phyloP scores from a whole-genome alignment of 176 grass and related monocot species.

The Oryza officinalis region DNA sequence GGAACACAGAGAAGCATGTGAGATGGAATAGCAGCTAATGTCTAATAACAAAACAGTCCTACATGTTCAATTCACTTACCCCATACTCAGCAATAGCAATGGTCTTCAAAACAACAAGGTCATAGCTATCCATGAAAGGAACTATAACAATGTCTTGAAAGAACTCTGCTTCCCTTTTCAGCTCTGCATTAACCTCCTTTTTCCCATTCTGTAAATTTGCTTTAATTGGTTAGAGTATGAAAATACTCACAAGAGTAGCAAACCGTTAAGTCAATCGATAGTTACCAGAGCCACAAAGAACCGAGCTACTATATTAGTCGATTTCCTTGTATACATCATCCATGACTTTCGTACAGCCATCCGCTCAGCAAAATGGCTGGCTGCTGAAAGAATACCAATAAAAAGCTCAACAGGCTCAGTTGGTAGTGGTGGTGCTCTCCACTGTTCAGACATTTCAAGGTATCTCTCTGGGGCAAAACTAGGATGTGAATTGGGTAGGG shows the following conservation, averaged over 20 bases:
- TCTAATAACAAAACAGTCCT: not conserved
- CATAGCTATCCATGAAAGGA: constrained; percentile 96
- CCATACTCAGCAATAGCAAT: constrained; percentile 93
- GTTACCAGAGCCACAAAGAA: constrained; percentile 99
- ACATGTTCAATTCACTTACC: constrained; percentile 55
- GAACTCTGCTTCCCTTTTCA: constrained; percentile 90
- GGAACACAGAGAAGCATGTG: not conserved
- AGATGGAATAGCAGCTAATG: not conserved
- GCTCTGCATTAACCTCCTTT: constrained; percentile 74
- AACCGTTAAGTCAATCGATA: not conserved
- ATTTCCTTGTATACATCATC: constrained; percentile 84
- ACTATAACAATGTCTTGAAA: constrained; percentile 93
- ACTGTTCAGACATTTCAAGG: constrained; percentile 83
- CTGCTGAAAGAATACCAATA: constrained; percentile 91
- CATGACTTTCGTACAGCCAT: constrained; percentile 97
- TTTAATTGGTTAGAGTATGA: constrained; percentile 10
- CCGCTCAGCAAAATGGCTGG: constrained; percentile 91
- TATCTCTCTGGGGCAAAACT: constrained; percentile 71
- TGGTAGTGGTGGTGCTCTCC: constrained; percentile 67
- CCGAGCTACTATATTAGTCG: constrained; percentile 75
- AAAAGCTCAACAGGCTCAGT: constrained; percentile 85
- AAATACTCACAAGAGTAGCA: not conserved
- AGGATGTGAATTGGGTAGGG: constrained; percentile 78
- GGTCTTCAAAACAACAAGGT: constrained; percentile 95
- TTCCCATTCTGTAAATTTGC: constrained; percentile 65